Evolutionary conservation across 2,329 filamentous ascomycete species (phyloP).

Genomic region (Diaporthe capsici): DNA sequence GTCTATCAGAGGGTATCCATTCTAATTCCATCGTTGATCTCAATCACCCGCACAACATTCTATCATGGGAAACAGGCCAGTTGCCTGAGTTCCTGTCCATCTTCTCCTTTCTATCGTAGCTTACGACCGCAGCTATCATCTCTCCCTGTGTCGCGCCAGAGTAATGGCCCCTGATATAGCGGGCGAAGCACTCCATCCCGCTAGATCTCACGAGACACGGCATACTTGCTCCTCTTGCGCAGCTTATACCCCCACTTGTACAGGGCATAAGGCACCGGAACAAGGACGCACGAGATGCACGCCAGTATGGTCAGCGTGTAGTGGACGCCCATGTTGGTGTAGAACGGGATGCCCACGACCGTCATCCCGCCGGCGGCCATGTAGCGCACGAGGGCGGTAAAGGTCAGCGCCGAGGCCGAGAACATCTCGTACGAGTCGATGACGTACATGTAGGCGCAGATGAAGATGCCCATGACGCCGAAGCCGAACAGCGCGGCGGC

Average conservation of each 20-base stretch:
- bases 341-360: conserved; percentile 52
- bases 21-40: not conserved
- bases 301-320: conserved; percentile 53
- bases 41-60: too few species aligned
- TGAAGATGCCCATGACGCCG: conserved; percentile 57
- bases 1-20: not conserved
- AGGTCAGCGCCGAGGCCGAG: conserved; percentile 51
- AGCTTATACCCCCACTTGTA: conserved; percentile 45
- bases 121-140: not conserved
- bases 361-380: conserved; percentile 52
- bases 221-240: conserved; percentile 37
- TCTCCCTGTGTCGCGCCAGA: not conserved
- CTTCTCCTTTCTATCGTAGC: not conserved
- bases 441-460: conserved; percentile 54
- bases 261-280: conserved; percentile 49
- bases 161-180: fast-evolving
- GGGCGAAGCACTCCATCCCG: not conserved
- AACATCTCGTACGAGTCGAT: conserved; percentile 54
- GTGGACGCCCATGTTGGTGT: conserved; percentile 51
- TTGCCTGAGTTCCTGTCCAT: not conserved
- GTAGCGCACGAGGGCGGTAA: conserved; percentile 51
- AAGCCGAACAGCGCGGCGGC: conserved; percentile 60
- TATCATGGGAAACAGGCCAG: too few species aligned
- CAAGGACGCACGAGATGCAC: conserved; percentile 48
- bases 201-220: conserved; percentile 39